Percentiles rank a stretch among this genome's conserved stretches.
Evolutionary conservation across 169 alveolate species (phyloP).

Genomic region (Cyclospora cayetanensis): DNA sequence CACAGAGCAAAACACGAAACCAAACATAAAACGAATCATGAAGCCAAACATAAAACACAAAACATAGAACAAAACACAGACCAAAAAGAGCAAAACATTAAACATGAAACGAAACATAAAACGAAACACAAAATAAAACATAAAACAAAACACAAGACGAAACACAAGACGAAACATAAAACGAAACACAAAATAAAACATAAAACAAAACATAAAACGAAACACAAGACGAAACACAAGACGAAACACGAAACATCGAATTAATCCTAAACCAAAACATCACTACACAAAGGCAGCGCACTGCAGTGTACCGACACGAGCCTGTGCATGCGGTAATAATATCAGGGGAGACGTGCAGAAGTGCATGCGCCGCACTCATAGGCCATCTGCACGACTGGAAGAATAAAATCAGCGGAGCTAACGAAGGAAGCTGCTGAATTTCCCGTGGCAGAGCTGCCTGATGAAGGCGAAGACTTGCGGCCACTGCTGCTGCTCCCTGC

Average conservation of each 20-base stretch:
- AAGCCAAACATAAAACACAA: too few relatives aligned
- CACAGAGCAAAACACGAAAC: background rate
- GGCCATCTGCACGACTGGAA: conserved; percentile 6
- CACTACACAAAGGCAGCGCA: too few relatives aligned
- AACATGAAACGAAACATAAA: background rate
- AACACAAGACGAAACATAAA: background rate
- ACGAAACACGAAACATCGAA: background rate
- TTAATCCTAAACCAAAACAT: background rate
- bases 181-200: background rate
- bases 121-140: background rate
- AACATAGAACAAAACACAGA: background rate
- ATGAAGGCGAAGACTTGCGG: background rate
- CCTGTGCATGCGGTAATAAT: too few relatives aligned
- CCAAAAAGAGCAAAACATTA: background rate
- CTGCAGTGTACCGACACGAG: too few relatives aligned
- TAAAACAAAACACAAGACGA: background rate
- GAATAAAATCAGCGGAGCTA: background rate
- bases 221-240: background rate
- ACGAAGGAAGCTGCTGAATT: background rate
- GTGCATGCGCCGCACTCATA: background rate
- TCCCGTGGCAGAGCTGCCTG: background rate
- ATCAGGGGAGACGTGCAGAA: background rate
- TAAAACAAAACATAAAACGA: background rate
- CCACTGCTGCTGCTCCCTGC: conserved; percentile 11
- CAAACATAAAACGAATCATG: background rate